These are phyloP conservation scores for Candida sp. DNA, from an alignment of 1,139 yeast genomes.

Conservation along the genomic window DNA sequence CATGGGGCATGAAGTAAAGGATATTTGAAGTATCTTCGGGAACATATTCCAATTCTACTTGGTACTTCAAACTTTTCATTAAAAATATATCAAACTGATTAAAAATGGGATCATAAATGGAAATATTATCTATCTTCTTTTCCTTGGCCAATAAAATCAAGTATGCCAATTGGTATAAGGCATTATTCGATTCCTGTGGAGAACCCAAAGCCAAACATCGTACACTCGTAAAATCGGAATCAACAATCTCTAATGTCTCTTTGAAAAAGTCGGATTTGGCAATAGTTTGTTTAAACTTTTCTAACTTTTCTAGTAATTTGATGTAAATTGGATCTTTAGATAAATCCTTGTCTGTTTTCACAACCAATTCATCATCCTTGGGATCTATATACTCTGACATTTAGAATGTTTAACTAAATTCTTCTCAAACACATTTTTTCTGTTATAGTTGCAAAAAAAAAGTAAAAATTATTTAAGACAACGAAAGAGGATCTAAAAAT, in stretches of 20 bases:
- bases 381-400: slow-evolving; percentile 2
- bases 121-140: slow-evolving; percentile 23
- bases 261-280: slow-evolving; percentile 19
- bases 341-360: not conserved
- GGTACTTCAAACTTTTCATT: slow-evolving; percentile 17
- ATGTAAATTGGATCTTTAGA: not conserved
- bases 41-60: slow-evolving; percentile 20
- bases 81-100: slow-evolving; percentile 36
- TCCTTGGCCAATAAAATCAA: slow-evolving; percentile 33
- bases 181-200: slow-evolving; percentile 53
- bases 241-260: slow-evolving; percentile 14
- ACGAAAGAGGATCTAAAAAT: not conserved
- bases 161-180: slow-evolving; percentile 64
- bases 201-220: slow-evolving; percentile 76
- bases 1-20: slow-evolving; percentile 70
- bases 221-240: slow-evolving; percentile 22
- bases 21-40: slow-evolving; percentile 14
- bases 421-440: not conserved
- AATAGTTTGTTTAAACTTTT: slow-evolving; percentile 9
- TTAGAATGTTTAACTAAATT: not conserved
- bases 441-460: not conserved
- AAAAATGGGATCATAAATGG: slow-evolving; percentile 68
- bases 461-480: not conserved
- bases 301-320: slow-evolving; percentile 1
- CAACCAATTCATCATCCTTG: not conserved